Evolutionary conservation across 2,329 filamentous ascomycete species (phyloP), one percentile per base, ranked within the genome.

Genomic region (Akanthomyces uredinophilus): DNA sequence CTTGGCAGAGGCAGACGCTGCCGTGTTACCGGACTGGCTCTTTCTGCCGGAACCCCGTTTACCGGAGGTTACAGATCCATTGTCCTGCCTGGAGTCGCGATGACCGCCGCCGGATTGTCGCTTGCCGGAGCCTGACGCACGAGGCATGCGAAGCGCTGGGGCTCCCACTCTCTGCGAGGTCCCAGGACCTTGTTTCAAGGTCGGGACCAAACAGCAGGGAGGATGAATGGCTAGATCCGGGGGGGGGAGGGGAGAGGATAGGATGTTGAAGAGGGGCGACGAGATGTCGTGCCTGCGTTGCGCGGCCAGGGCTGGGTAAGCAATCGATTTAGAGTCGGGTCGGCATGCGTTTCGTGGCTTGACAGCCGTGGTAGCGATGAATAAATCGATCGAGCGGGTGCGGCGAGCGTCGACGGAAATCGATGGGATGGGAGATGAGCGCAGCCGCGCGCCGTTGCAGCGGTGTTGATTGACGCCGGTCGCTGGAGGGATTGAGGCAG

Each of bases 81-180:
- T 92, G 79, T 96, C 92, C 79, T 96, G 89, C 76, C 89, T 87
- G 71, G 82, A 85, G 77, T 88, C 88, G 79, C 87, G 86, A 75
- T 87, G 83, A 78, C 81, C 88, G 68, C 81, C 80, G 78, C 80
- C 81, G 78, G 81, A 79, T 75, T 85, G 82, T 84, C 83, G 83
- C 81, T 86, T 86, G 74, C 79, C 75, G 74, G 81, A 81, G 74
- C 77, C 79, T 70, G 82, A 78, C 72, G 78, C 81, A 74, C 83
- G 83, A 86, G 83, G 83, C 83, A 86, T 86, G 81, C 81, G 81
- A 77, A 71, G 70, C 67, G 67, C 67, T 64, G 69, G 69, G 66
- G 44, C 65, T 70, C 70, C 71, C 71, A 70, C 72, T 72, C 70
- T 69, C 72, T 70, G 70, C 71, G 71, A 66, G 70, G 71, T 73